phyloP scores from a whole-genome alignment of 768 basidiomycete genomes.

The Mycena rebaudengoi region DNA sequence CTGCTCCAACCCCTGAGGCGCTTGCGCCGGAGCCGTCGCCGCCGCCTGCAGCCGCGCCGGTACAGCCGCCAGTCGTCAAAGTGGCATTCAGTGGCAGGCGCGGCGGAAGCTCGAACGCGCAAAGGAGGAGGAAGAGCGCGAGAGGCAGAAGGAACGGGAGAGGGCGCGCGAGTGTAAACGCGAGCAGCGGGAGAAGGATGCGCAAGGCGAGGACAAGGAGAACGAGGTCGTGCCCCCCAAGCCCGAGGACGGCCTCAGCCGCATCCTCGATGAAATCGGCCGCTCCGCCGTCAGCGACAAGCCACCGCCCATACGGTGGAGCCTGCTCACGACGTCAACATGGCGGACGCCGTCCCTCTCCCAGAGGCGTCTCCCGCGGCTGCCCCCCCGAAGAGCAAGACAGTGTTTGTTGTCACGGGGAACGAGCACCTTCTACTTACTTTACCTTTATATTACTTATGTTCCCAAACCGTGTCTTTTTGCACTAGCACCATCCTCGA shows the following conservation, averaged over 20 bases:
- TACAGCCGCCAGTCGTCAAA: slow-evolving; percentile 4
- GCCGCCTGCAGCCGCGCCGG: not conserved
- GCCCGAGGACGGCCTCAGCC: slow-evolving; percentile 18
- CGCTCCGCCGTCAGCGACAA: slow-evolving; percentile 14
- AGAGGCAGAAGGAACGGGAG: not conserved
- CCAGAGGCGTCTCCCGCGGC: not conserved
- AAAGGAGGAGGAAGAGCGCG: too few relatives aligned
- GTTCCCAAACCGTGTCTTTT: slow-evolving; percentile 10
- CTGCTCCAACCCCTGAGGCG: not conserved
- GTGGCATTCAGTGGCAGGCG: slow-evolving; percentile 10
- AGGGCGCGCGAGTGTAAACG: not conserved
- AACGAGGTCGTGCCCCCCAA: slow-evolving; percentile 3
- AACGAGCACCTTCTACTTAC: slow-evolving; percentile 13
- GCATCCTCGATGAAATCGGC: slow-evolving; percentile 13
- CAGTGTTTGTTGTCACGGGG: slow-evolving; percentile 3
- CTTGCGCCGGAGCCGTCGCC: slow-evolving; percentile 2
- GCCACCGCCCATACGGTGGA: not conserved
- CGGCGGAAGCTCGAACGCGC: not conserved
- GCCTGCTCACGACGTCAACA: slow-evolving; percentile 13
- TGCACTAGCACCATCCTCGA: slow-evolving; percentile 1
- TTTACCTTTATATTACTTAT: too few relatives aligned
- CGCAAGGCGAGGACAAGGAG: slow-evolving; percentile 19
- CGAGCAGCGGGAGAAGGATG: slow-evolving; percentile 12
- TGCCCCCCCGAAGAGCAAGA: not conserved
- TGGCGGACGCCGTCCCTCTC: not conserved